Base-by-base conservation (phyloP, 352 stramenopile genomes). In the Phytophthora cactorum region DNA sequence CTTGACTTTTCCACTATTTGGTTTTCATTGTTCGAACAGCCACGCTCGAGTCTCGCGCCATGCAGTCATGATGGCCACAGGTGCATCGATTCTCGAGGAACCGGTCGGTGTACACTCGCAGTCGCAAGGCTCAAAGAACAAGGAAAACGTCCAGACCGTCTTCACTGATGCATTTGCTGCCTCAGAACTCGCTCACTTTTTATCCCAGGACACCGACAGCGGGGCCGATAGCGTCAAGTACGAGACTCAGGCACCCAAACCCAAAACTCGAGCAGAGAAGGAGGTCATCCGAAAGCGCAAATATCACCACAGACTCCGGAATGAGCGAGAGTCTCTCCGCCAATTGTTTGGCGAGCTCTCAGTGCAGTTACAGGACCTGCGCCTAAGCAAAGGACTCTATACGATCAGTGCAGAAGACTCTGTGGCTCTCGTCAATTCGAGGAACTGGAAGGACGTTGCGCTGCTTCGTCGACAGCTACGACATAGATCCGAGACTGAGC, bases 271-370 rank as follows among this genome's bases (percentile, higher is more conserved):
- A 43, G 52, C 43, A 14, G 60, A 61, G 52, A 68, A 62, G 22
- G 61, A 68, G 14, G n/a, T 27, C 15, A 56, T 58, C 14, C 61
- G 52, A 22, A 68, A 68, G 44, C 52, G 45, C 22, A 61, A 63
- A 34, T 68, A 68, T 27, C 61, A 68, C 5, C 61, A 63, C 12
- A 45, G 61, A 10, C 5, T 63, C 3, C 53, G 47, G 38, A 44
- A 63, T 14, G 61, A 68, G n/a, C 61, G 52, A 1, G 61, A 68
- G 12, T 27, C 43, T 5, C 36, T 68, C 4, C 61, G 43, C 5
- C n/a, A 62, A 46, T 28, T 57, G 17, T 45, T 43, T 14, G n/a
- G 29, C 22, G 43, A 66, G 14, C 38, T 74, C 39, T 47, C 32
- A 29, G 27, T 6, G 8, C 39, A 62, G 6, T 50, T 74, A 14